Base-by-base conservation (phyloP, 2,329 filamentous ascomycete species). In the Hypoxylon sp. region DNA sequence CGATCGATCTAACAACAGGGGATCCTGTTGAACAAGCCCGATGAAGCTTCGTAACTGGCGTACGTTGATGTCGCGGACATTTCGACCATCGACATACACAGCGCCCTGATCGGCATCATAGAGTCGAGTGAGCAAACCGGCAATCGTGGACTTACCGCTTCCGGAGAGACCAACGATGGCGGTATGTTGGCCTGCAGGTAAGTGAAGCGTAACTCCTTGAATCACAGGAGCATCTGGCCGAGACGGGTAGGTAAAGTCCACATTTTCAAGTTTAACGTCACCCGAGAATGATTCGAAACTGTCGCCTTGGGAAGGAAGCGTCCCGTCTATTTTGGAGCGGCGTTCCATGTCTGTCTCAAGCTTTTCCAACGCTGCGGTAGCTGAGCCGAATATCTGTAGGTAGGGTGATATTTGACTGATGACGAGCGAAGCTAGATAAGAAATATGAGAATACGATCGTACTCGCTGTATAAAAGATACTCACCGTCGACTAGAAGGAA, bases 401-500 rank as follows among this genome's bases (percentile, higher is more conserved):
- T 87, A 88, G 0, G 86, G 86, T 0, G 85, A 86, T 67, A 89
- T 85, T 65, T 86, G 84, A 33, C 85, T 86, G 16, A 89, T 79
- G 2, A 89, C 82, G 40, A 89, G 82, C 0, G 85, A 84, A 26
- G 85, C 78, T 79, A 60, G 22, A 26, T 81, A 78, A 2, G 82
- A 78, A 58, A 82, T 81, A 32, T 65, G 1, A 64, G 49, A 68
- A 66, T 38, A 42, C 4, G 1, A 79, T 81, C 16, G 36, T 36
- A 61, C 49, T 36, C 14, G 33, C 7, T 24, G 9, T 5, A 3
- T 18, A 5, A 30, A 32, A 11, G 16, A 9, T 20, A 65, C 78
- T 67, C 76, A 82, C 81, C 86, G 67, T 90, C 88, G 1, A 90
- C 81, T 9, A 90, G 85, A 28, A 90, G 78, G 55, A 90, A 87